A percentile compares a stretch with the other conserved stretches of the same genome.
phyloP scores from a whole-genome alignment of 2,329 filamentous ascomycete genomes.

The Penicillium sp. region DNA sequence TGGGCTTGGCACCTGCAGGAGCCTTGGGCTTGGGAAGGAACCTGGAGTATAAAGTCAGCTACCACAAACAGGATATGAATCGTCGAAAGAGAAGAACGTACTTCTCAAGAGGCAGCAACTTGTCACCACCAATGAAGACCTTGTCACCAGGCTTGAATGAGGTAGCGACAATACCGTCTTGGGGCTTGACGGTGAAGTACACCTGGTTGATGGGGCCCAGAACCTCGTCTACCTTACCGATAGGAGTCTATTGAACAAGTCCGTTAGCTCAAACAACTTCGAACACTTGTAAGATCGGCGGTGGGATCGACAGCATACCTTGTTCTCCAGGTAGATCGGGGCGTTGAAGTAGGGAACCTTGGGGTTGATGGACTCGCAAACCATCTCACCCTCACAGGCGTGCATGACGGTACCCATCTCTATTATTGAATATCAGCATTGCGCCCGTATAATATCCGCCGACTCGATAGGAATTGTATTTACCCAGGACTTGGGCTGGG shows the following conservation, averaged over 20 bases:
- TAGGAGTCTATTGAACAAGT: conserved; percentile 60
- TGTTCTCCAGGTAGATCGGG: conserved; percentile 98
- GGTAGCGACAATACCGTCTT: conserved; percentile 90
- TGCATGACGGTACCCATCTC: conserved; percentile 96
- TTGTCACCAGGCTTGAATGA: conserved; percentile 97
- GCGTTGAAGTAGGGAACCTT: conserved; percentile 99
- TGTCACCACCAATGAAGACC: conserved; percentile 93
- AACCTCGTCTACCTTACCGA: conserved; percentile 98
- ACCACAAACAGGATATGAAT: neutral
- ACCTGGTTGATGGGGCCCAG: conserved; percentile 97
- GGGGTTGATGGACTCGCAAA: conserved; percentile 90
- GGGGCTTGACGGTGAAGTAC: conserved; percentile 96
- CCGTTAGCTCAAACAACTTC: conserved; percentile 14
- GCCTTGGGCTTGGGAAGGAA: conserved; percentile 94
- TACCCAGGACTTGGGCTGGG: conserved; percentile 61
- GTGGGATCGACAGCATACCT: conserved; percentile 54
- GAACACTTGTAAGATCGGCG: neutral
- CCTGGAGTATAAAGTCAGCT: conserved; percentile 38
- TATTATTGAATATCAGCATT: conserved; percentile 40
- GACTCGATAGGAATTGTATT: conserved; percentile 15
- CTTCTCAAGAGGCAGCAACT: conserved; percentile 89
- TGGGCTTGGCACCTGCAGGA: conserved; percentile 65
- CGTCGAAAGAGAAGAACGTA: conserved; percentile 31
- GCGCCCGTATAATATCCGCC: neutral
- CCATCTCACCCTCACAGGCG: conserved; percentile 94